phyloP scores from a whole-genome alignment of 2,329 filamentous ascomycete species.

The Thielaviopsis punctulata region DNA sequence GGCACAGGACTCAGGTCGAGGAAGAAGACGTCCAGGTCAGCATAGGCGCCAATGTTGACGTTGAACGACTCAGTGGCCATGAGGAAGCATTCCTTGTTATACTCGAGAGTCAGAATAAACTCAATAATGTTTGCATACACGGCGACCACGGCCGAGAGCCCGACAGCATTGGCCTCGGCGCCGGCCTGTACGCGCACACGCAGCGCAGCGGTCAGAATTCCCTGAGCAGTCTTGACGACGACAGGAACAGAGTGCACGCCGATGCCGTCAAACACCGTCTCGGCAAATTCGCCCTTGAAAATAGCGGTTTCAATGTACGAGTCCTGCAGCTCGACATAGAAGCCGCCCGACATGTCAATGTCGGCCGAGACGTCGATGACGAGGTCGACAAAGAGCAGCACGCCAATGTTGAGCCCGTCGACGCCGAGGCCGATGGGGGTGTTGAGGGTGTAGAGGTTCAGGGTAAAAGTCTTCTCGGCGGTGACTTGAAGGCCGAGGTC shows the following conservation, averaged over 20 bases:
- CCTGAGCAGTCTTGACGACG: conserved; percentile 27
- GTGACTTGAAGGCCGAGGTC: conserved; percentile 29
- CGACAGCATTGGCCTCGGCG: conserved; percentile 21
- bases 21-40: conserved; percentile 22
- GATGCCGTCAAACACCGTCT: conserved; percentile 27
- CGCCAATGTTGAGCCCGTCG: conserved; percentile 26
- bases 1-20: conserved; percentile 24
- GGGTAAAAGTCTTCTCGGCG: conserved; percentile 29
- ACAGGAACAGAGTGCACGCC: conserved; percentile 30
- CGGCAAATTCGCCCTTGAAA: conserved; percentile 26
- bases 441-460: conserved; percentile 31
- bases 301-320: conserved; percentile 25
- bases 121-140: conserved; percentile 37
- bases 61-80: conserved; percentile 21
- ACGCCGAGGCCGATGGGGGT: conserved; percentile 27
- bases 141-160: conserved; percentile 26
- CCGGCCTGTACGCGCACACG: conserved; percentile 32
- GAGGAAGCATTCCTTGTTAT: conserved; percentile 21
- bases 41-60: conserved; percentile 23
- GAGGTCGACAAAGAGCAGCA: conserved; percentile 33
- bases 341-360: conserved; percentile 33
- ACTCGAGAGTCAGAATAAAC: conserved; percentile 27
- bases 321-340: conserved; percentile 32
- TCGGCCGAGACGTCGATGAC: conserved; percentile 30
- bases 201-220: conserved; percentile 30